Conservation (phyloP, 2,329 filamentous ascomycete genomes). For the Sporothrix euskadiensis region DNA sequence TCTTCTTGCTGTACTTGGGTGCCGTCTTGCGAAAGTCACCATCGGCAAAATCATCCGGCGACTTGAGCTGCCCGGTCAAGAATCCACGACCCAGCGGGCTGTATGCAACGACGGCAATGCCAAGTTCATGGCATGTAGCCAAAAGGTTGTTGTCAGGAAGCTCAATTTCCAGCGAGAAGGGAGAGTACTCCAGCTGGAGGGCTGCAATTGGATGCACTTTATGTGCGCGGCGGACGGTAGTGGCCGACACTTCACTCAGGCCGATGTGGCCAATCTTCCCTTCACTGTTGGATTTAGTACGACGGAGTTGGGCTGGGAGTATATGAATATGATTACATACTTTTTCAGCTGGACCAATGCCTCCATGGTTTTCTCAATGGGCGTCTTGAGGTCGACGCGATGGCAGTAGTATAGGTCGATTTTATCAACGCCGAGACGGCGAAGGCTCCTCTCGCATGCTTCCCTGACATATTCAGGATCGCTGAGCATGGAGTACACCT, state of each 20-base stretch:
- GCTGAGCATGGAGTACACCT: conserved; percentile 34
- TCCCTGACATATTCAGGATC: conserved; percentile 37
- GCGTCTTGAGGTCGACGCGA: conserved; percentile 27
- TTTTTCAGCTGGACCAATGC: conserved; percentile 27
- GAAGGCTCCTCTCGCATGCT: conserved; percentile 44
- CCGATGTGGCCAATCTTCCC: conserved; percentile 61
- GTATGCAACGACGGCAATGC: conserved; percentile 44
- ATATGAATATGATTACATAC: background rate
- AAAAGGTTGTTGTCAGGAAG: conserved; percentile 45
- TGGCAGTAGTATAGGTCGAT: conserved; percentile 52
- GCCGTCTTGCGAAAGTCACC: conserved; percentile 21
- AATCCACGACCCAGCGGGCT: conserved; percentile 46
- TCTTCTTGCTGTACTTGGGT: conserved; percentile 10
- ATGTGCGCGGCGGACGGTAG: conserved; percentile 52
- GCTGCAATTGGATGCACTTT: conserved; percentile 53
- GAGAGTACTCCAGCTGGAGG: conserved; percentile 57
- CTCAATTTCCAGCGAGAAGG: conserved; percentile 61
- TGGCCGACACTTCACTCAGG: conserved; percentile 52
- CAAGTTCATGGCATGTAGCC: conserved; percentile 48
- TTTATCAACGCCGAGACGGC: conserved; percentile 48
- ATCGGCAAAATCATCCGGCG: conserved; percentile 16
- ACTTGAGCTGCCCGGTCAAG: conserved; percentile 42
- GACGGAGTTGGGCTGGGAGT: background rate
- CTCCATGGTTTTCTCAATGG: conserved; percentile 30
- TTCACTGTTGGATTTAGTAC: conserved; percentile 35